Evolutionary conservation across 2,329 filamentous ascomycete species (phyloP).

Genomic region (Fusarium mexicanum): DNA sequence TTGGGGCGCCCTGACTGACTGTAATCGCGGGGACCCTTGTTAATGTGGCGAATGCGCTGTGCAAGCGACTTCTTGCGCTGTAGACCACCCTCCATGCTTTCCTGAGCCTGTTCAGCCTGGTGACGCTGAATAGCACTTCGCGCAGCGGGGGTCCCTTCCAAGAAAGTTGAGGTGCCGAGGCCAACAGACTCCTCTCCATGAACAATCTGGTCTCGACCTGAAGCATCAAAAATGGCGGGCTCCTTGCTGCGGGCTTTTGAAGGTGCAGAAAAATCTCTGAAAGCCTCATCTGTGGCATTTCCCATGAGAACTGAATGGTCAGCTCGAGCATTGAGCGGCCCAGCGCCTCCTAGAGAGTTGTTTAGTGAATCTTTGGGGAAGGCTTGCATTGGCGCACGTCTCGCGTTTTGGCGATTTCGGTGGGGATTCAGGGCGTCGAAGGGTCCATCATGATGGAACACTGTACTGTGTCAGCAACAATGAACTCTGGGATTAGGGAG

Average conservation of each 20-base stretch:
- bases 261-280: constrained; percentile 74
- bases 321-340: constrained; percentile 81
- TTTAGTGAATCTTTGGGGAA: constrained; percentile 94
- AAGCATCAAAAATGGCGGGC: constrained; percentile 73
- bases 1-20: constrained; percentile 67
- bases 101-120: constrained; percentile 73
- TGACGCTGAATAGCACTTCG: constrained; percentile 79
- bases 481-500: neutral
- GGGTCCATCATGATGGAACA: constrained; percentile 97
- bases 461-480: constrained; percentile 56
- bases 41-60: constrained; percentile 88
- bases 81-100: constrained; percentile 69
- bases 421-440: constrained; percentile 97
- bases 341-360: constrained; percentile 88
- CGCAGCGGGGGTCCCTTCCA: constrained; percentile 92
- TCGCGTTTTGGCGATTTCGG: constrained; percentile 85
- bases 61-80: constrained; percentile 94
- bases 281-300: constrained; percentile 80
- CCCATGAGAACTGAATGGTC: constrained; percentile 93
- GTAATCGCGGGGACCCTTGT: constrained; percentile 71
- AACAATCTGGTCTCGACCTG: constrained; percentile 73
- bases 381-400: constrained; percentile 92
- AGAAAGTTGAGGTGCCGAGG: constrained; percentile 91
- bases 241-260: constrained; percentile 51
- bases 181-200: constrained; percentile 87